Conservation (phyloP, 2,329 filamentous ascomycete species). For the Hypocreales sp. region DNA sequence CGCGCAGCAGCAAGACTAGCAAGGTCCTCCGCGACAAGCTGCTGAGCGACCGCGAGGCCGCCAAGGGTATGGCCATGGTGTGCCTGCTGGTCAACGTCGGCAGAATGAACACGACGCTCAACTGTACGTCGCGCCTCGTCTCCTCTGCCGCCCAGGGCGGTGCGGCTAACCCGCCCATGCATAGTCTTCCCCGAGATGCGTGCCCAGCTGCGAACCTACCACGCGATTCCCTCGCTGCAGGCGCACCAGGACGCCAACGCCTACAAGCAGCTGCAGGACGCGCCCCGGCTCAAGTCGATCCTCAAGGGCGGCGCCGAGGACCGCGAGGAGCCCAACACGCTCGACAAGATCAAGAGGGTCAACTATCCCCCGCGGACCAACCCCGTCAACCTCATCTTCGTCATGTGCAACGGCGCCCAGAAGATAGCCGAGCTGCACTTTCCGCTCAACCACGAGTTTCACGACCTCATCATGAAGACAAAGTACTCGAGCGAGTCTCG, state of each 20-base stretch:
- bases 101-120: slow-evolving; percentile 96
- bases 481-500: slow-evolving; percentile 69
- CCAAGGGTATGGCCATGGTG: slow-evolving; percentile 98
- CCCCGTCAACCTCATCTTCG: slow-evolving; percentile 92
- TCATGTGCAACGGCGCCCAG: slow-evolving; percentile 76
- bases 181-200: slow-evolving; percentile 98
- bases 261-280: slow-evolving; percentile 96
- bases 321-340: slow-evolving; percentile 61
- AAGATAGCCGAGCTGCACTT: slow-evolving; percentile 93
- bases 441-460: slow-evolving; percentile 71
- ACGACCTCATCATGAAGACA: slow-evolving; percentile 88
- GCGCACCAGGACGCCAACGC: slow-evolving; percentile 88
- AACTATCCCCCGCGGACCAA: slow-evolving; percentile 64
- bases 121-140: slow-evolving; percentile 46
- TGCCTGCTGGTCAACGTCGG: slow-evolving; percentile 94
- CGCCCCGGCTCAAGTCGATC: slow-evolving; percentile 89
- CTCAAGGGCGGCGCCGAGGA: slow-evolving; percentile 94
- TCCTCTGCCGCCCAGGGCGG: neutral
- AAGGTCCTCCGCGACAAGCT: slow-evolving; percentile 97
- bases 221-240: slow-evolving; percentile 91
- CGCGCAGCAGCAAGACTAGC: slow-evolving; percentile 95
- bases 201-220: slow-evolving; percentile 91
- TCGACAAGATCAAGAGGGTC: slow-evolving; percentile 62
- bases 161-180: slow-evolving; percentile 5
- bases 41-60: slow-evolving; percentile 76